Percentiles rank a stretch among this genome's conserved stretches.
Conservation (phyloP, 495 filamentous ascomycete genomes). For the Neurospora tetrasperma region DNA sequence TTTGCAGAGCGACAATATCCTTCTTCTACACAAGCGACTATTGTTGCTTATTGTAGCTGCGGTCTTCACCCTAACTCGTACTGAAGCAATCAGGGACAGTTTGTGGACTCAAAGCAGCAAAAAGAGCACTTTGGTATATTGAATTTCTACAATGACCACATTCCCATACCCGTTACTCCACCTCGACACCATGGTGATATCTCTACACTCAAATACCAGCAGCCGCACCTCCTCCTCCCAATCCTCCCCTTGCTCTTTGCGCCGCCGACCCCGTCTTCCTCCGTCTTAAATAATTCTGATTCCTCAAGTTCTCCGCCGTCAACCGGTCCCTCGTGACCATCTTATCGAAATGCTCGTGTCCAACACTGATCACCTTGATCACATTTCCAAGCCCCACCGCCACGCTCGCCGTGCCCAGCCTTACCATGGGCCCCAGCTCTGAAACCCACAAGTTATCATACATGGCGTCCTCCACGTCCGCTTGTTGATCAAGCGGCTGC, state of each 20-base stretch:
- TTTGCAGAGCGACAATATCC: background rate
- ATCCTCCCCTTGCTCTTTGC: background rate
- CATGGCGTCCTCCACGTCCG: slow-evolving; percentile 8
- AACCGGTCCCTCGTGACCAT: slow-evolving; percentile 10
- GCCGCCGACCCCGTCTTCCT: slow-evolving; percentile 12
- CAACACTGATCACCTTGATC: slow-evolving; percentile 53
- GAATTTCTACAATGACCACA: background rate
- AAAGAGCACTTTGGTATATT: background rate
- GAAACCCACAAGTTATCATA: slow-evolving; percentile 44
- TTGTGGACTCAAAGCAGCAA: background rate
- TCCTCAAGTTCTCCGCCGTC: slow-evolving; percentile 19
- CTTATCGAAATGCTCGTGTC: slow-evolving; percentile 50
- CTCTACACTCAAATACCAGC: background rate
- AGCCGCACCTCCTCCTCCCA: slow-evolving; percentile 3
- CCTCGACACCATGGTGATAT: background rate
- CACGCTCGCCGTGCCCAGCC: slow-evolving; percentile 46
- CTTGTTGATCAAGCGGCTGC: slow-evolving; percentile 24
- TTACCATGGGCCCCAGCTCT: slow-evolving; percentile 46
- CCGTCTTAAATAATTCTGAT: slow-evolving; percentile 21
- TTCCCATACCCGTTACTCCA: background rate
- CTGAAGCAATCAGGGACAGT: background rate
- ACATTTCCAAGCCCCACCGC: slow-evolving; percentile 58
- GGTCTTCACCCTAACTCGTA: background rate
- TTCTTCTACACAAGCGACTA: no score
- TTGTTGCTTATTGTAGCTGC: background rate